A percentile compares a stretch with the other conserved stretches of the same genome.
phyloP scores from a whole-genome alignment of 352 stramenopile species.

The Thraustotheca clavata region DNA sequence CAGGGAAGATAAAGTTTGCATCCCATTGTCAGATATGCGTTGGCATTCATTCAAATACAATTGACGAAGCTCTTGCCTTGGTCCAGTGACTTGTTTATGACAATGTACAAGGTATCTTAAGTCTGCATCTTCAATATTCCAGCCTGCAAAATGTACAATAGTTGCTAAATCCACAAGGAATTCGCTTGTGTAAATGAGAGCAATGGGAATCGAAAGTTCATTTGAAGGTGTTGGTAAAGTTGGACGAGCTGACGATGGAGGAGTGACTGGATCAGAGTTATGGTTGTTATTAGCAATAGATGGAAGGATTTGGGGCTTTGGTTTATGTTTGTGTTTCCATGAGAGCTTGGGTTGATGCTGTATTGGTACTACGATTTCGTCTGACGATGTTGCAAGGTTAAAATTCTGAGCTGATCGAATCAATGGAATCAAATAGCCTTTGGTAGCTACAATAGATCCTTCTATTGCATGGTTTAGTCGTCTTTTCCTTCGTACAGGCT shows the following conservation, averaged over 20 bases:
- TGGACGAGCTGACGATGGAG: not conserved
- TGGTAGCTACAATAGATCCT: not conserved
- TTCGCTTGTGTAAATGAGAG: slow-evolving; percentile 19
- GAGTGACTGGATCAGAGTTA: not conserved
- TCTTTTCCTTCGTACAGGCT: not conserved
- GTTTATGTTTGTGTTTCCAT: not conserved
- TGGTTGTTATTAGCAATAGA: not conserved
- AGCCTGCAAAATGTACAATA: slow-evolving; percentile 45
- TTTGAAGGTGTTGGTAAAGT: not conserved
- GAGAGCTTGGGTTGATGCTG: not conserved
- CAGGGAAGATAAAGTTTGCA: slow-evolving; percentile 41
- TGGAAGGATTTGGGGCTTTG: not conserved
- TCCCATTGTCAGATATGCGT: slow-evolving; percentile 56
- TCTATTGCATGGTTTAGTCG: not conserved
- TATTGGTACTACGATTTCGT: too few relatives aligned
- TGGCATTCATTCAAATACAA: slow-evolving; percentile 35
- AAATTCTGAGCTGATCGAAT: not conserved
- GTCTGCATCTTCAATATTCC: slow-evolving; percentile 38
- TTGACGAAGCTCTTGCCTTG: slow-evolving; percentile 22
- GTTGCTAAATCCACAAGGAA: not conserved
- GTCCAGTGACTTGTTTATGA: too few relatives aligned
- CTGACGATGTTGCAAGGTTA: not conserved
- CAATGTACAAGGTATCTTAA: slow-evolving; percentile 26
- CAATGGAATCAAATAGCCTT: not conserved
- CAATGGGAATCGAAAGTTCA: not conserved